Evolutionary conservation across 1,284 basidiomycete species (phyloP).

Genomic region (Malassezia arunalokei): DNA sequence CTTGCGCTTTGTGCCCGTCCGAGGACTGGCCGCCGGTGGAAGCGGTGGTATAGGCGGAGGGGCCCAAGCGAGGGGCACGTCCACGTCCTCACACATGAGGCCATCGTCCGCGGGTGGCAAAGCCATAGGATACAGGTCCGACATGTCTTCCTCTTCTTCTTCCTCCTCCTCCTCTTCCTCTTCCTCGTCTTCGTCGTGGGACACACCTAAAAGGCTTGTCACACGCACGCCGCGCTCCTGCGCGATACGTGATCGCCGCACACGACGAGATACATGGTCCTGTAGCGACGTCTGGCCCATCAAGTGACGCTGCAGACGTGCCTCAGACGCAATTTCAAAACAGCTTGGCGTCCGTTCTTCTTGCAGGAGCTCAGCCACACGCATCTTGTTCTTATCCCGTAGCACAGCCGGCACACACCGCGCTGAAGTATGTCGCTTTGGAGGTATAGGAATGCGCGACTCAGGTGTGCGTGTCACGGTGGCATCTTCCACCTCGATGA

Average conservation of each 20-base stretch:
- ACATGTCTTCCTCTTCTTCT: background rate
- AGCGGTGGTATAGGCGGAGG: background rate
- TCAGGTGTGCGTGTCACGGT: background rate
- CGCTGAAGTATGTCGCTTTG: background rate
- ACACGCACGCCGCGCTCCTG: background rate
- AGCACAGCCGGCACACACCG: background rate
- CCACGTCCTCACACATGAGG: background rate
- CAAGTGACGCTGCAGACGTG: slow-evolving; percentile 33
- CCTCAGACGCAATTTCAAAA: slow-evolving; percentile 39
- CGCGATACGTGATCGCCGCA: background rate
- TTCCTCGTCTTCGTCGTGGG: background rate
- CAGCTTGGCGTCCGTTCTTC: slow-evolving; percentile 33
- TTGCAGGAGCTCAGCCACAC: slow-evolving; percentile 34
- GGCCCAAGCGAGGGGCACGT: background rate
- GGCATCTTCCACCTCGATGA: background rate
- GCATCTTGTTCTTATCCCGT: slow-evolving; percentile 19
- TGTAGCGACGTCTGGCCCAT: slow-evolving; percentile 11
- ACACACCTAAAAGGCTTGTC: background rate
- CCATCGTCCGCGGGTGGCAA: background rate
- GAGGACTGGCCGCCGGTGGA: background rate
- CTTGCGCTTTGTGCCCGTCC: slow-evolving; percentile 11
- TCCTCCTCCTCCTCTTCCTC: background rate
- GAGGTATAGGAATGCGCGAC: background rate
- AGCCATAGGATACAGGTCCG: too few relatives aligned
- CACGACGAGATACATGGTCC: slow-evolving; percentile 2